A percentile compares a stretch with the other conserved stretches of the same genome.
These are phyloP conservation scores for Umbellularia californica DNA, from an alignment of 164 flowering plant genomes.

Conservation along the genomic window DNA sequence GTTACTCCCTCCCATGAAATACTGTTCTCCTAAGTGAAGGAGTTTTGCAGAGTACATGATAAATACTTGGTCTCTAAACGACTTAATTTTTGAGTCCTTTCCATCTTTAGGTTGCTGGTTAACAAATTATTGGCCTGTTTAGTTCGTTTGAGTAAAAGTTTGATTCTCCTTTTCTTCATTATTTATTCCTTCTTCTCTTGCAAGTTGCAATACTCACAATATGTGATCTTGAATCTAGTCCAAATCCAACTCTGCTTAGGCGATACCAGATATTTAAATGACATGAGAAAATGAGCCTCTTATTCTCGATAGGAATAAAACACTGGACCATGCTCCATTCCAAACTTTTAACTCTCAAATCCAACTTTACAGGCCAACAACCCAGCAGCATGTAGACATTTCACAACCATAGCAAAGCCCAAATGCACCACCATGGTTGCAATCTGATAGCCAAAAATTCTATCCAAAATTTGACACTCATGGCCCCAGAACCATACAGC, in stretches of 20 bases:
- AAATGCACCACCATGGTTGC: not conserved
- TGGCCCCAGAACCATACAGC: too few relatives aligned
- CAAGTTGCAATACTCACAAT: too few relatives aligned
- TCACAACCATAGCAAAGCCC: not conserved
- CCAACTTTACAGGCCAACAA: not conserved
- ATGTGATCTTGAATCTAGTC: not conserved
- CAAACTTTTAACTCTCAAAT: not conserved
- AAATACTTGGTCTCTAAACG: too few relatives aligned
- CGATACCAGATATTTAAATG: not conserved
- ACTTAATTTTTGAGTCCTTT: too few relatives aligned
- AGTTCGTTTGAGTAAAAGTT: too few relatives aligned
- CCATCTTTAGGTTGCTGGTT: too few relatives aligned
- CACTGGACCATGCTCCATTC: not conserved
- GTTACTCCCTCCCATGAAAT: too few relatives aligned
- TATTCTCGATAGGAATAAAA: not conserved
- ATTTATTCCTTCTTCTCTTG: too few relatives aligned
- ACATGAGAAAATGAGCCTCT: not conserved
- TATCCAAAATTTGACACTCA: not conserved
- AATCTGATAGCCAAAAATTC: not conserved
- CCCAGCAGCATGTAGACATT: not conserved
- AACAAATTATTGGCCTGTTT: too few relatives aligned
- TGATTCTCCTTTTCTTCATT: too few relatives aligned
- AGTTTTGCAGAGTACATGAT: too few relatives aligned
- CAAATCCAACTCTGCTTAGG: not conserved
- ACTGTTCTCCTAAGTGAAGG: too few relatives aligned